Evolutionary conservation across 2,329 filamentous ascomycete species (phyloP).

Genomic region (Aschersonia sp.): DNA sequence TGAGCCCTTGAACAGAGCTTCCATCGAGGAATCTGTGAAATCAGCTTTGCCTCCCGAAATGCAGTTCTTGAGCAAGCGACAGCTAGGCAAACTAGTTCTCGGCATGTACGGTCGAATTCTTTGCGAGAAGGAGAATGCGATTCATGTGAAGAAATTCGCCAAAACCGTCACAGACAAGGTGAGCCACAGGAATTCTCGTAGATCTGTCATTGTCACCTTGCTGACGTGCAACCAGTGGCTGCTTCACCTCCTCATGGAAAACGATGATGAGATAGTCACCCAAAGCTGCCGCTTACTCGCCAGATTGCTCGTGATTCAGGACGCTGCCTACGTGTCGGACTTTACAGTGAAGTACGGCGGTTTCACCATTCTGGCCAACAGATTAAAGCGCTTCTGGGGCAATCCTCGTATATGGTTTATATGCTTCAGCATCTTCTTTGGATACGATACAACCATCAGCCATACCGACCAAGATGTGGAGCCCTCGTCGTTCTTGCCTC

Average conservation of each 20-base stretch:
- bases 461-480: conserved; percentile 64
- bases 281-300: conserved; percentile 73
- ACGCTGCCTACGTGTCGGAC: conserved; percentile 67
- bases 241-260: conserved; percentile 77
- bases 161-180: conserved; percentile 93
- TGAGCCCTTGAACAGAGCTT: conserved; percentile 20
- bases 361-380: conserved; percentile 70
- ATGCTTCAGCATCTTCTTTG: conserved; percentile 80
- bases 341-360: conserved; percentile 76
- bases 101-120: conserved; percentile 65
- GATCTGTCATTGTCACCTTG: neutral
- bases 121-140: conserved; percentile 55
- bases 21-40: conserved; percentile 1
- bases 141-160: conserved; percentile 73
- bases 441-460: conserved; percentile 61
- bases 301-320: conserved; percentile 70
- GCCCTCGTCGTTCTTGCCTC: conserved; percentile 56
- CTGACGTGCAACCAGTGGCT: conserved; percentile 49
- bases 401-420: conserved; percentile 74
- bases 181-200: conserved; percentile 8
- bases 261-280: conserved; percentile 69
- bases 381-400: conserved; percentile 80
- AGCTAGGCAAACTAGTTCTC: conserved; percentile 62
- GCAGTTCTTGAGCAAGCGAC: conserved; percentile 43
- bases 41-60: conserved; percentile 17